Conservation (phyloP, 2,329 filamentous ascomycete species). For the Aureobasidium sp. region DNA sequence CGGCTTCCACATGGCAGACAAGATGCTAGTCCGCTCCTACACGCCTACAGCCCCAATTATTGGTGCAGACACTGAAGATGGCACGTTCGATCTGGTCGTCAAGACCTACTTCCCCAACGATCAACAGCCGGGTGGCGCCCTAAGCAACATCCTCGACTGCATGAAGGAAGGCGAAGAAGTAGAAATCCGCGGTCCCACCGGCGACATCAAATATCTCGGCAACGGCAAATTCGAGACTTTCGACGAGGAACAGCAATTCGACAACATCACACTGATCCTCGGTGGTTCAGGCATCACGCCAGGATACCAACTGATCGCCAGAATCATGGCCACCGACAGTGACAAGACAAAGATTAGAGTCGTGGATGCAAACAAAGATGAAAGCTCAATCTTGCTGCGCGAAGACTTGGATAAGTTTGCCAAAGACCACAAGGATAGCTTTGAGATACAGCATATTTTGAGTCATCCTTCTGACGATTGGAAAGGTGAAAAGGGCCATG, state of each 20-base stretch:
- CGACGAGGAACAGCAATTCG: slow-evolving; percentile 34
- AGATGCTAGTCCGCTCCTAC: slow-evolving; percentile 44
- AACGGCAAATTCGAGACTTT: slow-evolving; percentile 41
- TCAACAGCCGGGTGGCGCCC: slow-evolving; percentile 44
- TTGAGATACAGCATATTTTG: slow-evolving; percentile 42
- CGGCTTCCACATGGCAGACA: slow-evolving; percentile 45
- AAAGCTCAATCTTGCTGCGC: slow-evolving; percentile 40
- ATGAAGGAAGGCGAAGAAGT: slow-evolving; percentile 42
- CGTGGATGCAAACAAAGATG: slow-evolving; percentile 42
- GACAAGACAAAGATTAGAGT: slow-evolving; percentile 35
- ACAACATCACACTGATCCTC: slow-evolving; percentile 40
- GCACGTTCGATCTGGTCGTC: slow-evolving; percentile 42
- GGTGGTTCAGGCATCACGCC: slow-evolving; percentile 46
- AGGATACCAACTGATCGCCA: slow-evolving; percentile 42
- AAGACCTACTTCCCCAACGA: slow-evolving; percentile 45
- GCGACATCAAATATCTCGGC: slow-evolving; percentile 43
- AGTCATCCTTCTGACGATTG: slow-evolving; percentile 38
- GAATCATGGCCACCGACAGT: slow-evolving; percentile 29
- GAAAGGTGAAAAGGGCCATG: slow-evolving; percentile 39
- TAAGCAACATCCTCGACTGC: slow-evolving; percentile 46
- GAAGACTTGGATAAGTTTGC: slow-evolving; percentile 37
- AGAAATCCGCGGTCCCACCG: slow-evolving; percentile 45
- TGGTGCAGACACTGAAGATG: slow-evolving; percentile 20
- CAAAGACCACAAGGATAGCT: slow-evolving; percentile 29
- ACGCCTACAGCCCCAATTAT: slow-evolving; percentile 43